A percentile compares a stretch with the other conserved stretches of the same genome.
Conservation (phyloP, 2,329 filamentous ascomycete genomes). For the Aureobasidium sp. region DNA sequence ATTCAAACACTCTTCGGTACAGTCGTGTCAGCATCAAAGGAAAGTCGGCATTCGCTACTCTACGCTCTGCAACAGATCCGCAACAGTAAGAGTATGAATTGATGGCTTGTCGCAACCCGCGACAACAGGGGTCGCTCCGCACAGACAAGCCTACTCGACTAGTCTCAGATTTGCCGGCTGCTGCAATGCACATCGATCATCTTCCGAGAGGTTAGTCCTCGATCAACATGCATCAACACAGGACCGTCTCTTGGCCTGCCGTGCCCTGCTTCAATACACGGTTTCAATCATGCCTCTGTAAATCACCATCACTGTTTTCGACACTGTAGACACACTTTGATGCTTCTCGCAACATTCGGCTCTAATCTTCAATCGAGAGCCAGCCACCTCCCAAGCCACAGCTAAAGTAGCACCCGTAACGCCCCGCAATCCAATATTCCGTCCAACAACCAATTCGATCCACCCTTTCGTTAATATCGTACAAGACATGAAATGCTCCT, state of each 20-base stretch:
- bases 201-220: neutral
- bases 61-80: neutral
- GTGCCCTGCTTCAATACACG: neutral
- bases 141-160: neutral
- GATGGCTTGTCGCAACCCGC: neutral
- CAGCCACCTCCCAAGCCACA: constrained; percentile 7
- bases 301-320: neutral
- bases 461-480: constrained; percentile 5
- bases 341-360: neutral
- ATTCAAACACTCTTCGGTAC: neutral
- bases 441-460: neutral
- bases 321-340: neutral
- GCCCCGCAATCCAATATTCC: neutral
- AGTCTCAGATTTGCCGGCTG: neutral
- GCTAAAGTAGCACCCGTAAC: neutral
- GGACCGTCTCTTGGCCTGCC: neutral
- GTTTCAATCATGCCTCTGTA: neutral
- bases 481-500: neutral
- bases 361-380: neutral
- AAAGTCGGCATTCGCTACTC: neutral
- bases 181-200: constrained; percentile 1
- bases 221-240: neutral
- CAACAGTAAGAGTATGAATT: neutral
- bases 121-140: neutral
- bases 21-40: neutral